Percentiles rank a stretch among this genome's conserved stretches.
Conservation (phyloP, 2,329 filamentous ascomycete genomes). For the Sarocladiaceae sp. region DNA sequence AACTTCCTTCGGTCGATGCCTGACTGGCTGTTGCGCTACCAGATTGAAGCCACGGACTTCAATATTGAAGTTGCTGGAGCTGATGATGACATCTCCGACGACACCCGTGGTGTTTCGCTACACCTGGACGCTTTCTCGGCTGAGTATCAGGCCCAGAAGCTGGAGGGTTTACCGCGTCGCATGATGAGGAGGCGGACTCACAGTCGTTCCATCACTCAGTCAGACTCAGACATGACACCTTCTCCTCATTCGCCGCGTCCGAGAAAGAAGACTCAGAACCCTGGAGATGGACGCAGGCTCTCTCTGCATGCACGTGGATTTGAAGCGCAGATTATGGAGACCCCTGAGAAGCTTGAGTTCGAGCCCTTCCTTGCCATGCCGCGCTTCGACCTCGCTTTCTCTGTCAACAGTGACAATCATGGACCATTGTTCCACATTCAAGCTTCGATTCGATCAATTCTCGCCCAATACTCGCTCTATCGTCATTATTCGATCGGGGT, state of each 20-base stretch:
- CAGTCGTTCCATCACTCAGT: conserved; percentile 62
- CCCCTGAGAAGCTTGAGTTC: conserved; percentile 72
- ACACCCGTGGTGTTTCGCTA: conserved; percentile 75
- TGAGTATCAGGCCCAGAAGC: conserved; percentile 79
- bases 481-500: conserved; percentile 86
- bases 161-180: conserved; percentile 56
- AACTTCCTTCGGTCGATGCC: conserved; percentile 77
- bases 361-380: conserved; percentile 85
- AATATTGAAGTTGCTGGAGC: conserved; percentile 86
- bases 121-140: conserved; percentile 83
- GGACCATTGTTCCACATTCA: conserved; percentile 86
- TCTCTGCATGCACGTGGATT: conserved; percentile 75
- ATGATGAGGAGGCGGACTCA: conserved; percentile 63
- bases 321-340: conserved; percentile 87
- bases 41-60: conserved; percentile 82
- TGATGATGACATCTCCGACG: conserved; percentile 74
- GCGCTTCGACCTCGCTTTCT: conserved; percentile 78
- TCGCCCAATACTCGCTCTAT: conserved; percentile 86
- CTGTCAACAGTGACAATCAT: conserved; percentile 77
- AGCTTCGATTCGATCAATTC: conserved; percentile 69
- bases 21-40: conserved; percentile 75
- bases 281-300: conserved; percentile 72
- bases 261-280: conserved; percentile 47
- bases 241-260: conserved; percentile 30
- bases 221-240: conserved; percentile 56